Evolutionary conservation across 1,284 basidiomycete species (phyloP).

Genomic region (Marasmius oreades): DNA sequence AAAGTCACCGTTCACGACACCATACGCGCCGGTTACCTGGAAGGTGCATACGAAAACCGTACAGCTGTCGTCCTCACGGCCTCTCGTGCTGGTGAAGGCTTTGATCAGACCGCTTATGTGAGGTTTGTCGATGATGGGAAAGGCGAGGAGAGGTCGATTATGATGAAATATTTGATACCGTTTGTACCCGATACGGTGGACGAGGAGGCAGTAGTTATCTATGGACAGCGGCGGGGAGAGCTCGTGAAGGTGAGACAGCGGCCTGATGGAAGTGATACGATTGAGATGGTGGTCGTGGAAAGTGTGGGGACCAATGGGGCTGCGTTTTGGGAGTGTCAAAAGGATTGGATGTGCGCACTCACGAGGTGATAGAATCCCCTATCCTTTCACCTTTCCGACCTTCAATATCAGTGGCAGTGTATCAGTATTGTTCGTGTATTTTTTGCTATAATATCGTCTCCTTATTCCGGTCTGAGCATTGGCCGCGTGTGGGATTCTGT

Average conservation of each 20-base stretch:
- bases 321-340: constrained; percentile 14
- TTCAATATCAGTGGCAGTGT: too few relatives aligned
- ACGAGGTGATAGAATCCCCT: not conserved
- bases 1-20: constrained; percentile 51
- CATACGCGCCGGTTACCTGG: constrained; percentile 40
- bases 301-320: constrained; percentile 1
- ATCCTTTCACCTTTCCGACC: too few relatives aligned
- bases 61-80: constrained; percentile 39
- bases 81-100: constrained; percentile 25
- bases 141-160: constrained; percentile 31
- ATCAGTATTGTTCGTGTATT: too few relatives aligned
- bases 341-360: constrained; percentile 13
- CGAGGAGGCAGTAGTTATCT: constrained; percentile 38
- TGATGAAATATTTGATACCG: constrained; percentile 36
- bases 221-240: constrained; percentile 31
- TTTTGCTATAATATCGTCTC: too few relatives aligned
- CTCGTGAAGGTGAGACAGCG: constrained; percentile 35
- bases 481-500: too few relatives aligned
- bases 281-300: constrained; percentile 12
- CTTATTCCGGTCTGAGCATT: too few relatives aligned
- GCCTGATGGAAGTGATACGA: constrained; percentile 20
- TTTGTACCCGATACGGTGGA: constrained; percentile 31
- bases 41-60: constrained; percentile 51
- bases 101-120: constrained; percentile 38
- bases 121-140: constrained; percentile 28